Base-by-base conservation (phyloP, 345 rosid species). In the Camelina hispida region DNA sequence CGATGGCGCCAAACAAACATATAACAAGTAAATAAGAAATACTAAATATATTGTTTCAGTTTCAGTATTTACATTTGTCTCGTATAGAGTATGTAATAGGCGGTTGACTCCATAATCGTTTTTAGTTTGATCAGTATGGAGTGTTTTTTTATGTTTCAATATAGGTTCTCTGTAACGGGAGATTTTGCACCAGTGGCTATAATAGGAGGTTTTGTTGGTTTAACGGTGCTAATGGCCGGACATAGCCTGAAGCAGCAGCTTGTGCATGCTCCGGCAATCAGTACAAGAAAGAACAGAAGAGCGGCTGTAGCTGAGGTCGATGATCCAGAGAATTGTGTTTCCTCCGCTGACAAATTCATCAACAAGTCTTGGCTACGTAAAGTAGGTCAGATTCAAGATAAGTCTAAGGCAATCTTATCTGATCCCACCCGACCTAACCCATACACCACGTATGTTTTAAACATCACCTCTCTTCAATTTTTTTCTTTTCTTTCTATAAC, bases 181-280 rank as follows among this genome's bases (percentile, higher is more conserved):
- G 86, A 85, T 13, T 65, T 38, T 62, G 83, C 82, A 30, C 91
- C 88, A 2, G 43, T 84, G 23, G 83, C 78, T 22, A 32, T 84
- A 47, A 35, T 88, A 55, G 56, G 73, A 59, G 91, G 93, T 15
- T 17, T 86, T 64, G 35, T 86, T 61, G 13, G 25, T 3, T 14
- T 77, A 23, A 85, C 85, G 8, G 15, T 81, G 5, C 48, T 55
- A 2, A 75, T 86, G 16, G 89, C 62, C 10, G 53, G 70, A 12
- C 89, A 85, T 70, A 82, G 83, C 9, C 51, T 52, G 18, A 84
- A 85, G 62, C 86, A 85, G 52, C 90, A 88, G 59, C 75, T 88
- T 17, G 7, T 54, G 66, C 83, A 84, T 73, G 30, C 69, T 44
- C 93, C 93, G 0, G 62, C 43, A 1, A 85, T 86, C 30, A 60